Evolutionary conservation across 306 rosid species (phyloP).

Genomic region (Cucumis melo): DNA sequence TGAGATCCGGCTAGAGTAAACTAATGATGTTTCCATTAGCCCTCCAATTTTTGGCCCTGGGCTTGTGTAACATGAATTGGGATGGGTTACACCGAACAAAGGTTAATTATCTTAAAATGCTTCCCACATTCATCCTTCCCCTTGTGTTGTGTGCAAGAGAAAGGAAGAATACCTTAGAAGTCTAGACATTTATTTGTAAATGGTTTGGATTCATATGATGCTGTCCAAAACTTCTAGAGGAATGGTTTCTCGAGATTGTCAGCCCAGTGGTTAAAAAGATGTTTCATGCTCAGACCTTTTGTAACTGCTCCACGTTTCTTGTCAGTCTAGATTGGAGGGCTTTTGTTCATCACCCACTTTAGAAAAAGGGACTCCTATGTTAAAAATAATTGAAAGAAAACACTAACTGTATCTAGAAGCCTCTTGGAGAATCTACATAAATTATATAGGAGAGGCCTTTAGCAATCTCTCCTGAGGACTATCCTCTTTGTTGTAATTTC

Average conservation of each 20-base stretch:
- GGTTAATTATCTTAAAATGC: background rate
- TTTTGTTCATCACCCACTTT: background rate
- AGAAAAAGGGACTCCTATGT: background rate
- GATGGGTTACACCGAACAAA: background rate
- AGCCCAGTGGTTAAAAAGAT: background rate
- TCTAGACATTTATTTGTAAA: no score
- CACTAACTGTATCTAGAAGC: no score
- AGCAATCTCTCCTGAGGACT: no score
- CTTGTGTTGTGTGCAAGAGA: no score
- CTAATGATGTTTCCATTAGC: background rate
- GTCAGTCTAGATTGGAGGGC: background rate
- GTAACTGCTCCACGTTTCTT: background rate
- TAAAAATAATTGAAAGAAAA: no score
- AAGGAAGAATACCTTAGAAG: no score
- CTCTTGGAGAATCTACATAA: no score
- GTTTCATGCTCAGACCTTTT: background rate
- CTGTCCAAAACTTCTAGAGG: background rate
- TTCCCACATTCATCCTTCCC: no score
- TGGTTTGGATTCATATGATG: background rate
- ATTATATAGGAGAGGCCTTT: no score
- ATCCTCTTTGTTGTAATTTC: no score
- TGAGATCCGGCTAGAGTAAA: background rate
- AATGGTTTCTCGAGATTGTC: background rate
- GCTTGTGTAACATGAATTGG: background rate
- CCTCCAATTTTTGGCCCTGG: background rate